Conservation (phyloP, 106 monocot genomes). For the Acorus gramineus region DNA sequence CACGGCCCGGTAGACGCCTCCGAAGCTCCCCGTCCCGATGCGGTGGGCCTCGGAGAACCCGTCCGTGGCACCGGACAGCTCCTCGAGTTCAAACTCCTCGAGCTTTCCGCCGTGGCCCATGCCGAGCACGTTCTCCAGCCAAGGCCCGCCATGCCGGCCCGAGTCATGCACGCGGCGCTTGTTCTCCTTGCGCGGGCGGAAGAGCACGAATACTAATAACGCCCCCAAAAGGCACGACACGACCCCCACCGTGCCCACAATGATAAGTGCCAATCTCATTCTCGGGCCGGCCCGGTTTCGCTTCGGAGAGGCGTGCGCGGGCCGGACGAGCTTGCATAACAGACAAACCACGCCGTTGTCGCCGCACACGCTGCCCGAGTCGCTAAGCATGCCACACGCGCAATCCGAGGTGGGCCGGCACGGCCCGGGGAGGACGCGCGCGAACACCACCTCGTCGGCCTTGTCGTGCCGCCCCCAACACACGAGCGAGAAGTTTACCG, state of each 20-base stretch:
- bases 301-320: not conserved
- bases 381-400: constrained; percentile 25
- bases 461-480: constrained; percentile 64
- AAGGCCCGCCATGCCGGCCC: not conserved
- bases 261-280: constrained; percentile 12
- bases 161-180: constrained; percentile 26
- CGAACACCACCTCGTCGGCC: constrained; percentile 18
- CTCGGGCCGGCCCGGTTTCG: not conserved
- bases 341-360: constrained; percentile 21
- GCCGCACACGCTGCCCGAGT: constrained; percentile 29
- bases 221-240: constrained; percentile 3
- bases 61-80: constrained; percentile 21
- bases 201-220: constrained; percentile 8
- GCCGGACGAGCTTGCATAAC: constrained; percentile 9
- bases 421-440: constrained; percentile 41
- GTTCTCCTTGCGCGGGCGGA: not conserved
- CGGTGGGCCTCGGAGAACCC: constrained; percentile 28
- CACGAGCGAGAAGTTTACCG: constrained; percentile 29
- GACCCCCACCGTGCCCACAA: constrained; percentile 20
- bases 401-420: constrained; percentile 25
- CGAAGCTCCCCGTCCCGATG: constrained; percentile 59
- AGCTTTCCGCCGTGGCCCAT: constrained; percentile 6
- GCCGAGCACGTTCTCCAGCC: constrained; percentile 9
- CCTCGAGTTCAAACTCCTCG: constrained; percentile 25
- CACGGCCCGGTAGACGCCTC: constrained; percentile 44